Percentiles rank a stretch among this genome's conserved stretches.
These are phyloP conservation scores for Podosphaera xanthii DNA, from an alignment of 2,329 filamentous ascomycete genomes.

Conservation along the genomic window DNA sequence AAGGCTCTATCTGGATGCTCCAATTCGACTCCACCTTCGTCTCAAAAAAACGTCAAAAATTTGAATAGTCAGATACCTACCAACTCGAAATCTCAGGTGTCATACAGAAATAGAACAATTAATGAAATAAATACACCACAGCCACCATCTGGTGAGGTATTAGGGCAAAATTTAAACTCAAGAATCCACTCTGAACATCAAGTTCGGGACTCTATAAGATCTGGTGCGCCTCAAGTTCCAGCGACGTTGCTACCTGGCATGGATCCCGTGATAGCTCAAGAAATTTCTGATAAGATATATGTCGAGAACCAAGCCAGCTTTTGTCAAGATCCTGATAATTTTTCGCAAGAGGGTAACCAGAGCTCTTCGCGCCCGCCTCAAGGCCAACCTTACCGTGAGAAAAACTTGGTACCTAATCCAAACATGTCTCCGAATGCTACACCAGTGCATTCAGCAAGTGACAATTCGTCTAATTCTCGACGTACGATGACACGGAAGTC, in stretches of 20 bases:
- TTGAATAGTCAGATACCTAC: constrained; percentile 10
- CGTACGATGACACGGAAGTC: constrained; percentile 40
- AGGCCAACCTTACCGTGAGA: constrained; percentile 6
- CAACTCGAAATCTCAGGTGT: constrained; percentile 7
- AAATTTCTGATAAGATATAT: constrained; percentile 33
- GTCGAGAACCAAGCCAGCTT: constrained; percentile 29
- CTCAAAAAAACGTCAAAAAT: constrained; percentile 11
- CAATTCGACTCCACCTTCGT: constrained; percentile 5
- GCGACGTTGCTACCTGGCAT: constrained; percentile 36
- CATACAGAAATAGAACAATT: constrained; percentile 10
- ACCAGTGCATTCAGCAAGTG: neutral
- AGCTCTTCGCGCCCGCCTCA: constrained; percentile 11
- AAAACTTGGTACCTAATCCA: neutral
- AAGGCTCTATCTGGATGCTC: constrained; percentile 11
- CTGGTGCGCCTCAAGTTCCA: constrained; percentile 27
- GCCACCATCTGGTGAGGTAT: constrained; percentile 10
- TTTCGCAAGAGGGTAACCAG: constrained; percentile 20
- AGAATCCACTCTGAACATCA: constrained; percentile 10
- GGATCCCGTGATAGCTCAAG: constrained; percentile 30
- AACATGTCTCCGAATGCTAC: neutral
- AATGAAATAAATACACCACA: constrained; percentile 9
- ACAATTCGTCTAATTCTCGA: neutral
- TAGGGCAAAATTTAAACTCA: constrained; percentile 7
- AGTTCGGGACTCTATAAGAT: constrained; percentile 9
- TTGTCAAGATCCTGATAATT: constrained; percentile 18